Percentiles rank a stretch among this genome's conserved stretches.
These are phyloP conservation scores for Phlebiopsis flavidoalba DNA, from an alignment of 768 basidiomycete genomes.

Conservation along the genomic window DNA sequence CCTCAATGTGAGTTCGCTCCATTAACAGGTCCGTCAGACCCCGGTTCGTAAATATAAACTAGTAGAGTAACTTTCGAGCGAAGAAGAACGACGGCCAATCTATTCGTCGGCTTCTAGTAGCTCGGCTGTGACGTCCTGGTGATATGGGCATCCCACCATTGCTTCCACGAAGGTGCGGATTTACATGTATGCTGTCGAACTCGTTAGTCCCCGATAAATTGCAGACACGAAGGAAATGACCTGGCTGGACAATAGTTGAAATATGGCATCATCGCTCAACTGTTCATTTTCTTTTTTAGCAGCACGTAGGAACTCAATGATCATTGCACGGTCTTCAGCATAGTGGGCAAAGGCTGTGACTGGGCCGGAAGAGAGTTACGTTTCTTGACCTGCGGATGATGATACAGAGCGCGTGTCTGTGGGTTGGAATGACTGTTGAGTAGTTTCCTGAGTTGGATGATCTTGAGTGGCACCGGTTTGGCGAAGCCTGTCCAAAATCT, in stretches of 20 bases:
- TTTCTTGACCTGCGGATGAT: background rate
- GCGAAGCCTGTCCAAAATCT: too few species aligned
- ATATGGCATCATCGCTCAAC: background rate
- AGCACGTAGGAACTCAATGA: background rate
- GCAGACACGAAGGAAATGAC: background rate
- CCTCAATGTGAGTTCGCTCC: too few species aligned
- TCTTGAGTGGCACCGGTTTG: too few species aligned
- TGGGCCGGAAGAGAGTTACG: background rate
- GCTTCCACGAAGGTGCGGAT: constrained; percentile 10
- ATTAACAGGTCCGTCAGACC: too few species aligned
- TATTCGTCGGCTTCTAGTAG: background rate
- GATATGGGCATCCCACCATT: constrained; percentile 7
- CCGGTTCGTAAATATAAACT: too few species aligned
- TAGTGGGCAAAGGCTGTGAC: background rate
- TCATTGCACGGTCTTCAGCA: background rate
- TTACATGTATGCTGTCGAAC: constrained; percentile 2
- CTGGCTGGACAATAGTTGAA: background rate
- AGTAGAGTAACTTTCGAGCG: too few species aligned
- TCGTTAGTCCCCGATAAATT: background rate
- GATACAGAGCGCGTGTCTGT: too few species aligned
- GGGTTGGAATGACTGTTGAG: too few species aligned
- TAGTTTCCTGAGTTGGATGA: too few species aligned
- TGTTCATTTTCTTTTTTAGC: background rate
- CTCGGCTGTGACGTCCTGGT: background rate
- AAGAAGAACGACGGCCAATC: background rate